A percentile compares a stretch with the other conserved stretches of the same genome.
phyloP scores from a whole-genome alignment of 495 filamentous ascomycete species.

The Xylaria venustula region DNA sequence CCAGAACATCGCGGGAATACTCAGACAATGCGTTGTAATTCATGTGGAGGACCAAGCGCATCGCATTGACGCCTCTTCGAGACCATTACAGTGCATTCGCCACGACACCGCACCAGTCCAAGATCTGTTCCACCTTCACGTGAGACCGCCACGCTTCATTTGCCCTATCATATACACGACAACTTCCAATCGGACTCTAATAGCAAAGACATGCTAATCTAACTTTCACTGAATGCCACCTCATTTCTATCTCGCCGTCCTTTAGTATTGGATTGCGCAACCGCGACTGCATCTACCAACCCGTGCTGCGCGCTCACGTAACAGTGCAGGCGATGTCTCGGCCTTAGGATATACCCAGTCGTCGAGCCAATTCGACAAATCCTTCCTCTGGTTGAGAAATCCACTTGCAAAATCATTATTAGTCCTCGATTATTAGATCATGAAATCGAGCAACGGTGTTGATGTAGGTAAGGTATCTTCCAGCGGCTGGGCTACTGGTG shows the following conservation, averaged over 20 bases:
- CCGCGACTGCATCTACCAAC: background rate
- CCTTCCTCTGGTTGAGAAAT: conserved; percentile 48
- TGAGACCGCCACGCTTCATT: background rate
- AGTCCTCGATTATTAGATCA: background rate
- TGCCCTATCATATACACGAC: background rate
- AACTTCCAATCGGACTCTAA: background rate
- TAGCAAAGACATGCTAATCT: background rate
- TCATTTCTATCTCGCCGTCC: background rate
- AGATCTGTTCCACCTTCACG: background rate
- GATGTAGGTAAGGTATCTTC: background rate
- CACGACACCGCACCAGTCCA: background rate
- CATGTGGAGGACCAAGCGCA: background rate
- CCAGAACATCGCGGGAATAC: background rate
- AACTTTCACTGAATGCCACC: background rate
- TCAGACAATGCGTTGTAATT: background rate
- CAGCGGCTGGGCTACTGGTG: background rate
- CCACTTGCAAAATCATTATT: conserved; percentile 44
- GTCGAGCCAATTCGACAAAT: conserved; percentile 53
- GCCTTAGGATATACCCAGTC: conserved; percentile 36
- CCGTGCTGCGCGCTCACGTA: background rate
- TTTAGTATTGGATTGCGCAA: background rate
- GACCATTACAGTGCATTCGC: background rate
- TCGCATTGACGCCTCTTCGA: background rate
- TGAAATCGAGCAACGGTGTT: background rate
- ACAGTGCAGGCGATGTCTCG: background rate